These are phyloP conservation scores for Rhizopogon roseolus DNA, from an alignment of 768 basidiomycete genomes.

Conservation along the genomic window DNA sequence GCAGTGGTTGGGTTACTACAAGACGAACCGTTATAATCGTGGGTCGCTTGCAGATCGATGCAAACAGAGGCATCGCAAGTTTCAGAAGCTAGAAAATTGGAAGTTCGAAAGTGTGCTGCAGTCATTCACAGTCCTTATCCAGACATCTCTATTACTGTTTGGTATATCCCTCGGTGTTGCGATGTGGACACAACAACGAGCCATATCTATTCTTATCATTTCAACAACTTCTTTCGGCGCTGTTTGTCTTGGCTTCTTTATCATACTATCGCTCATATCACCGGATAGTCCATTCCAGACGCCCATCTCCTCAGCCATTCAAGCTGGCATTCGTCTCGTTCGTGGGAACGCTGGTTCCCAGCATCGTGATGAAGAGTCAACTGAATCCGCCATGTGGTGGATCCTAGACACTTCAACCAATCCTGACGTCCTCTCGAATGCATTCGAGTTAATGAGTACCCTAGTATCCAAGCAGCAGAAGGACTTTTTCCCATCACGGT, in stretches of 20 bases:
- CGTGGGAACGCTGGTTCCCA: too few relatives aligned
- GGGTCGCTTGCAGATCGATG: neutral
- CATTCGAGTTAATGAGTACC: too few relatives aligned
- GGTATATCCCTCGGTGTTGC: neutral
- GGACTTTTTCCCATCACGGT: neutral
- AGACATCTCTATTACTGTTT: conserved; percentile 1
- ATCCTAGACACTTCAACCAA: conserved; percentile 10
- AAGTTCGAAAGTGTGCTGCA: conserved; percentile 1
- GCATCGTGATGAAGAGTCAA: too few relatives aligned
- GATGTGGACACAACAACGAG: neutral
- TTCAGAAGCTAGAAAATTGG: neutral
- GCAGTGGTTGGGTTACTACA: conserved; percentile 4
- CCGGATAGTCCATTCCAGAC: too few relatives aligned
- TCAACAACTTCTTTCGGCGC: neutral
- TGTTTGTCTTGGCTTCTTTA: neutral
- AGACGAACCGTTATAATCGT: neutral
- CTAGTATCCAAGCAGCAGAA: neutral
- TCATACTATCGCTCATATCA: neutral
- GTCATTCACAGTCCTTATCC: neutral
- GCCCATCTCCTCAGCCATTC: too few relatives aligned
- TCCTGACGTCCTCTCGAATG: neutral
- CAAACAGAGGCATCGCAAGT: too few relatives aligned
- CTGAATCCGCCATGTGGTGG: neutral
- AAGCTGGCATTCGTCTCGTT: too few relatives aligned
- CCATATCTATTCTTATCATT: neutral